Conservation (phyloP, 2,329 filamentous ascomycete species). For the Elsinoe australis region DNA sequence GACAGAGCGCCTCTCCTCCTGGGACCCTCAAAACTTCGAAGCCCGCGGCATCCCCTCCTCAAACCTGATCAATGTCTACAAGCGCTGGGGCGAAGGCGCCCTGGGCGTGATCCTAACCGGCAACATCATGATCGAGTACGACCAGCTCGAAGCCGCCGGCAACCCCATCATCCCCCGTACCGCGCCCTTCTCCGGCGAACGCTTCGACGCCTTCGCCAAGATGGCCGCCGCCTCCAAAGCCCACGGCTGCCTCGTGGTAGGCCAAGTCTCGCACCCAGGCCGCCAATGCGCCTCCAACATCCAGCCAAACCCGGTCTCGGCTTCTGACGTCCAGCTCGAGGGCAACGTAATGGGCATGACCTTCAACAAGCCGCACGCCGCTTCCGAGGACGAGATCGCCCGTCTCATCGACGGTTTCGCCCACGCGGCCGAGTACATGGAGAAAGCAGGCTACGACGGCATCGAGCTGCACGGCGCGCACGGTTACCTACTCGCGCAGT, state of each 20-base stretch:
- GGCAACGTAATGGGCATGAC: constrained; percentile 40
- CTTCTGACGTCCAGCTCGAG: constrained; percentile 43
- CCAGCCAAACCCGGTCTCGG: constrained; percentile 45
- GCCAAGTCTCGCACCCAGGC: constrained; percentile 57
- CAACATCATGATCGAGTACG: constrained; percentile 57
- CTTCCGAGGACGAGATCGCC: constrained; percentile 49
- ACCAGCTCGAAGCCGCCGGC: constrained; percentile 49
- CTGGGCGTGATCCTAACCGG: constrained; percentile 53
- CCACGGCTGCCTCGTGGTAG: constrained; percentile 51
- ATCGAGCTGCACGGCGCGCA: constrained; percentile 39
- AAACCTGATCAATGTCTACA: constrained; percentile 51
- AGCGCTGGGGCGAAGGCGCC: constrained; percentile 53
- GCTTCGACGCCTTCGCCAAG: constrained; percentile 54
- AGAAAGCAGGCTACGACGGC: constrained; percentile 55
- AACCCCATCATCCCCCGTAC: constrained; percentile 53
- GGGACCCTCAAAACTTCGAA: constrained; percentile 47
- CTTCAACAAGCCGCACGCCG: constrained; percentile 48
- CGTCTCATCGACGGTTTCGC: constrained; percentile 54
- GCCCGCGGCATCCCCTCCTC: constrained; percentile 48
- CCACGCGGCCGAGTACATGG: constrained; percentile 53
- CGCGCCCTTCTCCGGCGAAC: constrained; percentile 45
- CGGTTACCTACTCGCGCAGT: constrained; percentile 40
- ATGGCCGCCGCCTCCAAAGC: constrained; percentile 49
- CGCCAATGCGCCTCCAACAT: constrained; percentile 45
- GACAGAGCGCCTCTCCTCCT: constrained; percentile 57